Conservation (phyloP, 352 stramenopile genomes). For the Phytophthora ramorum region DNA sequence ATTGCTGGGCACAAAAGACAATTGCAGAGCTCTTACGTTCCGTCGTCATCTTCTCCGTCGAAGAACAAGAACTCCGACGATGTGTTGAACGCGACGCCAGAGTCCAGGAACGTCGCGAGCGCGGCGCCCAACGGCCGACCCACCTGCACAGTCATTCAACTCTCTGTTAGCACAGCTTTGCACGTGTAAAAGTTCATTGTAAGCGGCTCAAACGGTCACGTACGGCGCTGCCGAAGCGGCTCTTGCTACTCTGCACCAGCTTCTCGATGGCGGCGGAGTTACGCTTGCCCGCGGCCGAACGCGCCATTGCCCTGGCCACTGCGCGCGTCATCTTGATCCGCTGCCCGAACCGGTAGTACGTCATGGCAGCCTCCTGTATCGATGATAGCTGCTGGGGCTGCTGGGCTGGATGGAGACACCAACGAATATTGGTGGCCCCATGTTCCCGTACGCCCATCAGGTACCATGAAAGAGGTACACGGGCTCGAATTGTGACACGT, state of each 20-base stretch:
- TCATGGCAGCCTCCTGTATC: conserved; percentile 44
- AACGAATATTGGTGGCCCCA: conserved; percentile 28
- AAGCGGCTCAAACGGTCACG: conserved; percentile 18
- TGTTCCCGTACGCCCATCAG: neutral
- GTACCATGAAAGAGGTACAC: conserved; percentile 16
- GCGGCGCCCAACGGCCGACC: conserved; percentile 53
- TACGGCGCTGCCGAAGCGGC: conserved; percentile 71
- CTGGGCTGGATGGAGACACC: conserved; percentile 3
- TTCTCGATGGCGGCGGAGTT: conserved; percentile 62
- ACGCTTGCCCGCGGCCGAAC: conserved; percentile 54
- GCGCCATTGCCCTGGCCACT: conserved; percentile 65
- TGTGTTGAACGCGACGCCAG: conserved; percentile 61
- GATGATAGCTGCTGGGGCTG: conserved; percentile 17
- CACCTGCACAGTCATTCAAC: conserved; percentile 38
- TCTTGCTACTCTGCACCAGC: conserved; percentile 69
- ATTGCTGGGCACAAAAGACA: conserved; percentile 10
- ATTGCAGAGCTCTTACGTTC: conserved; percentile 58
- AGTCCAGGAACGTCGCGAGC: conserved; percentile 60
- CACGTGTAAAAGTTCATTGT: neutral
- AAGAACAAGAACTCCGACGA: conserved; percentile 78
- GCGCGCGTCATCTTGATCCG: conserved; percentile 73
- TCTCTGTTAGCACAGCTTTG: conserved; percentile 10
- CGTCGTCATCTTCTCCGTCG: conserved; percentile 82
- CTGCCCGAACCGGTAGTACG: conserved; percentile 75
- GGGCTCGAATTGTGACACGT: neutral